A percentile compares a stretch with the other conserved stretches of the same genome.
Conservation (phyloP, 1,284 basidiomycete genomes). For the Athelia sp. region DNA sequence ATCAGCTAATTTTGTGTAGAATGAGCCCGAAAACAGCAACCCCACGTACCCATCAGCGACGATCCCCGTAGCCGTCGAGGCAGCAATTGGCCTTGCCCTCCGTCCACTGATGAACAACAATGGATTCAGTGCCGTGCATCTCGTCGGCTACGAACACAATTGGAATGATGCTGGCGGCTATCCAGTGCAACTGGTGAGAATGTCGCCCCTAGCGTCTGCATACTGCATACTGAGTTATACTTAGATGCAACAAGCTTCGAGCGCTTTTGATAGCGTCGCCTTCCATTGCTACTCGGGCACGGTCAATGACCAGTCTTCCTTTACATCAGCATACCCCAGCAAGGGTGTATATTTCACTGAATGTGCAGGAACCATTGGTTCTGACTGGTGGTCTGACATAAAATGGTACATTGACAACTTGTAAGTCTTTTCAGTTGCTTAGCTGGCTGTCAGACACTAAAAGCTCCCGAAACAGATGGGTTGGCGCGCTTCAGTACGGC, state of each 20-base stretch:
- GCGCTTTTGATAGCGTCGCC: conserved; percentile 33
- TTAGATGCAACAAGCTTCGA: conserved; percentile 35
- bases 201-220: background rate
- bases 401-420: conserved; percentile 32
- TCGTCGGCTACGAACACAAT: conserved; percentile 37
- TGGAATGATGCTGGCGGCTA: conserved; percentile 36
- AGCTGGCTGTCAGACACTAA: background rate
- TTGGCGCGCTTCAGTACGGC: conserved; percentile 26
- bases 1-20: conserved; percentile 23
- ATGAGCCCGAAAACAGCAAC: conserved; percentile 49
- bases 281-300: conserved; percentile 40
- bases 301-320: conserved; percentile 29
- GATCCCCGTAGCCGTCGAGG: conserved; percentile 26
- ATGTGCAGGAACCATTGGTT: conserved; percentile 27
- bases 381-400: conserved; percentile 15
- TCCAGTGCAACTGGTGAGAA: conserved; percentile 30
- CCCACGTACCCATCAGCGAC: conserved; percentile 45
- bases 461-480: conserved; percentile 14
- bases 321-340: conserved; percentile 31
- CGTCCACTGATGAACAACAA: conserved; percentile 34
- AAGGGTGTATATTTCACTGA: conserved; percentile 41
- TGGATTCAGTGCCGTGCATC: conserved; percentile 30
- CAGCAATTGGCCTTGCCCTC: conserved; percentile 29
- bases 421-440: conserved; percentile 16
- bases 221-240: background rate